phyloP scores from a whole-genome alignment of 2,329 filamentous ascomycete species.

The Leptodontidium sp. region DNA sequence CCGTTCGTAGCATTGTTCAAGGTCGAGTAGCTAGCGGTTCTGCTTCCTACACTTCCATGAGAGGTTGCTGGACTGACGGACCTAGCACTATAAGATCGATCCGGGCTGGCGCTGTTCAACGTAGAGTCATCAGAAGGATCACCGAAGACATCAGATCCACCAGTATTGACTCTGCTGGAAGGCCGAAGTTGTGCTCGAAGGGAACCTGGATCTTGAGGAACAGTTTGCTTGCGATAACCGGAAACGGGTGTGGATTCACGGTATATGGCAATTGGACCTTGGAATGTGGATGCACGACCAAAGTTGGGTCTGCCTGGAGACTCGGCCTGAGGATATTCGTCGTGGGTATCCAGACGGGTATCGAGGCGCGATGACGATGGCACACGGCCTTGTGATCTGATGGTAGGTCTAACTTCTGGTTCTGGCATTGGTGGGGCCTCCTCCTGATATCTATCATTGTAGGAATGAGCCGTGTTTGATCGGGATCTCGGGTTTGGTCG shows the following conservation, averaged over 20 bases:
- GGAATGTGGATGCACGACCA: conserved; percentile 64
- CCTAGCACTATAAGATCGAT: conserved; percentile 56
- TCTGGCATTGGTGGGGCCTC: conserved; percentile 55
- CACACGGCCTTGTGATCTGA: conserved; percentile 53
- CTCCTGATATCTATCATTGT: conserved; percentile 66
- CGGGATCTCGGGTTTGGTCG: conserved; percentile 54
- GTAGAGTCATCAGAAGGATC: conserved; percentile 59
- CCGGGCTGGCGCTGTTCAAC: conserved; percentile 57
- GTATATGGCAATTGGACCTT: conserved; percentile 60
- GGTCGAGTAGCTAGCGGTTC: conserved; percentile 58
- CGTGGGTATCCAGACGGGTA: conserved; percentile 35
- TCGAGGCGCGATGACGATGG: conserved; percentile 40
- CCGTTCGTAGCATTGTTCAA: conserved; percentile 45
- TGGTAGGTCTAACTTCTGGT: conserved; percentile 56
- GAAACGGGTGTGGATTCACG: conserved; percentile 60
- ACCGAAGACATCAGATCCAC: conserved; percentile 54
- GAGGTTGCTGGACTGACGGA: conserved; percentile 63
- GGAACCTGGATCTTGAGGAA: conserved; percentile 55
- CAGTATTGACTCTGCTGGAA: conserved; percentile 39
- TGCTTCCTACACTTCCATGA: conserved; percentile 58
- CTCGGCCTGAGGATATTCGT: conserved; percentile 43
- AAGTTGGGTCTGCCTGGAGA: conserved; percentile 55
- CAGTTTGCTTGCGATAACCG: conserved; percentile 57
- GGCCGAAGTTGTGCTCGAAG: conserved; percentile 49
- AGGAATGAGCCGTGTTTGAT: conserved; percentile 70